Percentiles rank a stretch among this genome's conserved stretches.
These are phyloP conservation scores for Glycyrrhiza uralensis DNA, from an alignment of 306 rosid genomes.

Conservation along the genomic window DNA sequence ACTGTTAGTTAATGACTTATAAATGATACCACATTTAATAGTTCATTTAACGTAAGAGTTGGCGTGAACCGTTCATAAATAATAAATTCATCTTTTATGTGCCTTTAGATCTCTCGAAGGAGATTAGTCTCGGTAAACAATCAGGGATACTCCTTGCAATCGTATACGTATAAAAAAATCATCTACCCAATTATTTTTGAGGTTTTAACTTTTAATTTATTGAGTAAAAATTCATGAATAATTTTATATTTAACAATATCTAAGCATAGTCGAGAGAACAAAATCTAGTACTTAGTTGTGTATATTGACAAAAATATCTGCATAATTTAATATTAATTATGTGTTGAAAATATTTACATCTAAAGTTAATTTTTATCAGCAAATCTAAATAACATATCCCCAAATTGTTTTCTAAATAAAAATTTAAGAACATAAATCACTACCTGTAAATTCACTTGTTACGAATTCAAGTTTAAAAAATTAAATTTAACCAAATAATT, in stretches of 20 bases:
- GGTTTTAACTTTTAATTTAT: no score
- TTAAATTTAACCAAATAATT: not conserved
- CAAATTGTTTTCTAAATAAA: not conserved
- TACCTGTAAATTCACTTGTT: not conserved
- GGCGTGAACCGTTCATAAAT: no score
- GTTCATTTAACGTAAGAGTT: no score
- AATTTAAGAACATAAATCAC: not conserved
- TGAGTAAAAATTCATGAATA: not conserved
- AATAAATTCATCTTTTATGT: no score
- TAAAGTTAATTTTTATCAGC: not conserved
- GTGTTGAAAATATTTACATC: not conserved
- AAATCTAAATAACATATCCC: not conserved
- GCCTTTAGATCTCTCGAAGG: no score
- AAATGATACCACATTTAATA: not conserved
- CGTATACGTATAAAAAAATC: no score
- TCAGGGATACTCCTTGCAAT: no score
- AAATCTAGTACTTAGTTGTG: not conserved
- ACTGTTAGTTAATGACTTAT: not conserved
- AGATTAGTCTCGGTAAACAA: no score
- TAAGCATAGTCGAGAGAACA: not conserved
- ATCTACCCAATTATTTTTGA: no score
- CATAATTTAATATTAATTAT: no score
- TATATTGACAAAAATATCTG: no score
- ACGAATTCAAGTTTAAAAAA: not conserved
- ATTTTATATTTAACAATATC: not conserved